Evolutionary conservation across 2,329 filamentous ascomycete species (phyloP), one percentile per base, ranked within the genome.

Genomic region (Trichophyton schoenleinii): DNA sequence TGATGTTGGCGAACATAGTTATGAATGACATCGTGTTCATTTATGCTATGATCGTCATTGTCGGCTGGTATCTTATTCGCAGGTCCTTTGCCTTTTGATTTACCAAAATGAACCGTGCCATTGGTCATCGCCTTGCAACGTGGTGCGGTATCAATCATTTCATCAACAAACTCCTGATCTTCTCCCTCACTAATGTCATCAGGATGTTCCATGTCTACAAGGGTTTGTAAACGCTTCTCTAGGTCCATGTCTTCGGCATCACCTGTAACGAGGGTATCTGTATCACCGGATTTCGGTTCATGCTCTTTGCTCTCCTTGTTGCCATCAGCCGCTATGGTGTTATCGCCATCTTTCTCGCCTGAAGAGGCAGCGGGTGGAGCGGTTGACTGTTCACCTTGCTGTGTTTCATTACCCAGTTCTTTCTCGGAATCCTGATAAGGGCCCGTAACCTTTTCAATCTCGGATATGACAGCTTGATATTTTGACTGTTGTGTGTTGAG

Each of bases 1-100:
- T 85, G 77, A 1, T 82, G 85, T 2, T 75, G 71, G 36, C 82
- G 78, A 46, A 83, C 71, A 68, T 87, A 87, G 15, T 82, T 79
- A 46, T 68, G 63, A 25, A 64, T 60, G 48, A 20, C 28, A 8
- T 59, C 31, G 11, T 15, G 42, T 15, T 46, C 28, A 7, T 36
- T 59, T 49, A 6, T 22, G 42, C 18, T 34, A 59, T 3, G 6
- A 22, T 59, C 38, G 15, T 57, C 60, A 25, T 60, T 28, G 3
- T 61, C 44, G 18, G 13, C 25, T 31, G 60, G 41, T 59, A 44
- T 53, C 44, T 55, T 55, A 28, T 61, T 55, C 15, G 20, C 31
- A 42, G 46, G 25, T 4, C 42, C 34, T 42, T 22, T 46, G 3
- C 36, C 34, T 25, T 52, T 48, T 6, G 57, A 38, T 38, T 48